These are phyloP conservation scores for Eutrema japonicum DNA, from an alignment of 345 rosid species.

Conservation along the genomic window DNA sequence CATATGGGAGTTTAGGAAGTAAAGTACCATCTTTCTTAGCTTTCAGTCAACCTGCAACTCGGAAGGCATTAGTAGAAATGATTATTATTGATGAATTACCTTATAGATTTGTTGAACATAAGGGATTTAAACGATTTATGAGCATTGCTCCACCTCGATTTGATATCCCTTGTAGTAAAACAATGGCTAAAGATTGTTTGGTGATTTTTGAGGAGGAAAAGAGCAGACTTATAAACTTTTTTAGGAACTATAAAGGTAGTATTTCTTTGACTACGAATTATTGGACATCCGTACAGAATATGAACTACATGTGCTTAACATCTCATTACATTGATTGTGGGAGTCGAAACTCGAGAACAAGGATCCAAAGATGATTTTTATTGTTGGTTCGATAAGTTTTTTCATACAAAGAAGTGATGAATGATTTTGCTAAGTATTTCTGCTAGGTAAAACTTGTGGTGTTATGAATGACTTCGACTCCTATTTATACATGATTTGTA, in stretches of 20 bases:
- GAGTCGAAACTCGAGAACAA: too few relatives aligned
- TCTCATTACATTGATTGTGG: not conserved
- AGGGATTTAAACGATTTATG: not conserved
- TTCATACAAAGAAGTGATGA: too few relatives aligned
- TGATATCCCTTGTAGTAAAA: not conserved
- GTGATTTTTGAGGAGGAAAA: not conserved
- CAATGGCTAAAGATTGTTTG: not conserved
- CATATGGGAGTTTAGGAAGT: too few relatives aligned
- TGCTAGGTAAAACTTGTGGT: too few relatives aligned
- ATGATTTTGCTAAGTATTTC: too few relatives aligned
- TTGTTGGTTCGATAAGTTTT: too few relatives aligned
- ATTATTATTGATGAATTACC: constrained; percentile 12
- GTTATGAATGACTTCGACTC: too few relatives aligned
- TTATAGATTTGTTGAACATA: constrained; percentile 5
- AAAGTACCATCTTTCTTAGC: not conserved
- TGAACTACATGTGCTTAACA: not conserved
- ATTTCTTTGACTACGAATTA: not conserved
- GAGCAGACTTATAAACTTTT: not conserved
- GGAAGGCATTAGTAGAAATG: not conserved
- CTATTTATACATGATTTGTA: too few relatives aligned
- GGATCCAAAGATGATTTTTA: too few relatives aligned
- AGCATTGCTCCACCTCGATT: not conserved
- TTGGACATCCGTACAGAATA: not conserved
- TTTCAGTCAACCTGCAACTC: not conserved
- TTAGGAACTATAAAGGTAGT: not conserved